phyloP scores from a whole-genome alignment of 2,329 filamentous ascomycete genomes.

The Arthrinium puccinioides region DNA sequence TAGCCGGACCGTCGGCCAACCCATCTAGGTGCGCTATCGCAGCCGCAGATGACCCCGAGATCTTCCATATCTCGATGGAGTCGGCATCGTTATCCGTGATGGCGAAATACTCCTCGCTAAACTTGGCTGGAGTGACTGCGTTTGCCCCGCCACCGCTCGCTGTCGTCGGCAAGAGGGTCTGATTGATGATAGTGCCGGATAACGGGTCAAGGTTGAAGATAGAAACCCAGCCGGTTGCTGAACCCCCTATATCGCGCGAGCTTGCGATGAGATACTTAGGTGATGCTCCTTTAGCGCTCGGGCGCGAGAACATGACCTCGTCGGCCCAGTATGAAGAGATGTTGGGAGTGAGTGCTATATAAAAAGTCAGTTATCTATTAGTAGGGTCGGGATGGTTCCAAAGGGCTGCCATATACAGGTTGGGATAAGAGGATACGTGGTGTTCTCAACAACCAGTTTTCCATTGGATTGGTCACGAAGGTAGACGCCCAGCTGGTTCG shows the following conservation, averaged over 20 bases:
- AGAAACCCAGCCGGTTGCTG: conserved; percentile 19
- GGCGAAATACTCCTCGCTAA: conserved; percentile 20
- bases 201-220: conserved; percentile 17
- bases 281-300: conserved; percentile 3
- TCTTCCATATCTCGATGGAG: conserved; percentile 23
- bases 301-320: conserved; percentile 14
- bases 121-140: conserved; percentile 16
- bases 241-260: conserved; percentile 11
- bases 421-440: conserved; percentile 4
- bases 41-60: conserved; percentile 6
- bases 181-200: conserved; percentile 15
- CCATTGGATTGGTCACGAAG: conserved; percentile 13
- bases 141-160: conserved; percentile 21
- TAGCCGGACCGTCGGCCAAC: conserved; percentile 10
- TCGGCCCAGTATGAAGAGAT: conserved; percentile 17
- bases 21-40: conserved; percentile 8
- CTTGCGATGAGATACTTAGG: conserved; percentile 16
- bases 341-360: conserved; percentile 11
- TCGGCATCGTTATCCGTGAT: conserved; percentile 19
- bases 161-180: conserved; percentile 17
- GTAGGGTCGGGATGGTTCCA: conserved; percentile 8
- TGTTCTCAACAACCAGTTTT: conserved; percentile 9
- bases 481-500: conserved; percentile 16
- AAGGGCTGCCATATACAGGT: background rate
- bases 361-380: conserved; percentile 14